A percentile compares a stretch with the other conserved stretches of the same genome.
These are phyloP conservation scores for Paramecium biaurelia DNA, from an alignment of 73 alveolate species.

Conservation along the genomic window DNA sequence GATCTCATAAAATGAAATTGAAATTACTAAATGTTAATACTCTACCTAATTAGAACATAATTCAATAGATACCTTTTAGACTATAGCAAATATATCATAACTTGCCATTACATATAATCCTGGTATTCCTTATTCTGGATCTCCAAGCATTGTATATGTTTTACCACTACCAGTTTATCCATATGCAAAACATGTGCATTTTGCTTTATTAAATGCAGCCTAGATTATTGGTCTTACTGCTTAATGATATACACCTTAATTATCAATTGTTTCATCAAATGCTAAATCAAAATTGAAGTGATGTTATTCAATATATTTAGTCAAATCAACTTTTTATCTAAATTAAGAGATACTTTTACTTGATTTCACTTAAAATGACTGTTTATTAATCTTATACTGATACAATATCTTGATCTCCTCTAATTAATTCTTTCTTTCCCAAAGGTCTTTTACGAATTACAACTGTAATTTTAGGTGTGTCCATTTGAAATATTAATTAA, in stretches of 20 bases:
- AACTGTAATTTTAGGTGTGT: constrained; percentile 93
- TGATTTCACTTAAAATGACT: not conserved
- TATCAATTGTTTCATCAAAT: not conserved
- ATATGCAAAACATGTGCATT: not conserved
- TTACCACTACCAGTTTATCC: not conserved
- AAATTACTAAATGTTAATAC: constrained; percentile 77
- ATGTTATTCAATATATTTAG: not conserved
- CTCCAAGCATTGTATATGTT: not conserved
- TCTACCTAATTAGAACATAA: constrained; percentile 76
- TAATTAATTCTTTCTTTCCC: constrained; percentile 88
- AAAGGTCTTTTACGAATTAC: constrained; percentile 98
- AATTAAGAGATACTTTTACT: not conserved
- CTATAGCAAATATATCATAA: not conserved
- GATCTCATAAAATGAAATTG: constrained; percentile 98
- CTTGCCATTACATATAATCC: not conserved
- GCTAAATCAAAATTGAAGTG: not conserved
- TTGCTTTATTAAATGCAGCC: not conserved
- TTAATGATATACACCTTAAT: not conserved
- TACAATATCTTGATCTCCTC: constrained; percentile 88
- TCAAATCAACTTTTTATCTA: not conserved
- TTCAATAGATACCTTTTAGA: not conserved
- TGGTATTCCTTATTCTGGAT: not conserved
- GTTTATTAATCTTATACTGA: constrained; percentile 72
- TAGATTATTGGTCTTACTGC: not conserved
- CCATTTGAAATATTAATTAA: not conserved